phyloP scores from a whole-genome alignment of 805 yeast genomes.

The Yueomyces sinensis region DNA sequence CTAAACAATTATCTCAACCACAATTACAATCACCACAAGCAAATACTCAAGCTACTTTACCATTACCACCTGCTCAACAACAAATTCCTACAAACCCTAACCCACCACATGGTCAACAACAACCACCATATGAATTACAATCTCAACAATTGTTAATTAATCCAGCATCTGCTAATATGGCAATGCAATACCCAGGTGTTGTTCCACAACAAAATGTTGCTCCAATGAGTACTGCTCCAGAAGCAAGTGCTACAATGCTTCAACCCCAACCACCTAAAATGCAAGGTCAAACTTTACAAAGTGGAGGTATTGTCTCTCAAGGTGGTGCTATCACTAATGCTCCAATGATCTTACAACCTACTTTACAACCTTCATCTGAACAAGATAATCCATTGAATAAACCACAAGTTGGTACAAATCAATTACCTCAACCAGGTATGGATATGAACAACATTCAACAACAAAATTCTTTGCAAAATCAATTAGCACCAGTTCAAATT shows the following conservation, averaged over 20 bases:
- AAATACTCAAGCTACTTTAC: not conserved
- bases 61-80: conserved; percentile 3
- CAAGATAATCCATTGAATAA: not conserved
- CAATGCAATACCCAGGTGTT: too few species aligned
- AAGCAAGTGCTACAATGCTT: too few species aligned
- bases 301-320: not conserved
- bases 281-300: not conserved
- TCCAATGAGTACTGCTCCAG: too few species aligned
- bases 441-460: not conserved
- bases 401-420: not conserved
- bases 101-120: conserved; percentile 16
- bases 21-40: not conserved
- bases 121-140: conserved; percentile 17
- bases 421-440: not conserved
- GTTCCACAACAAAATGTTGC: too few species aligned
- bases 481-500: too few species aligned
- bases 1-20: conserved; percentile 32
- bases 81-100: conserved; percentile 22
- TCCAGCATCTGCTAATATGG: too few species aligned
- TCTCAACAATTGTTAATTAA: conserved; percentile 3
- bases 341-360: not conserved
- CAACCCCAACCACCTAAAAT: not conserved
- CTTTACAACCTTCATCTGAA: not conserved
- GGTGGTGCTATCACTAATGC: not conserved
- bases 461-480: too few species aligned